Evolutionary conservation across 768 basidiomycete species (phyloP), one percentile per base, ranked within the genome.

Genomic region (Candolleomyces efflorescens): DNA sequence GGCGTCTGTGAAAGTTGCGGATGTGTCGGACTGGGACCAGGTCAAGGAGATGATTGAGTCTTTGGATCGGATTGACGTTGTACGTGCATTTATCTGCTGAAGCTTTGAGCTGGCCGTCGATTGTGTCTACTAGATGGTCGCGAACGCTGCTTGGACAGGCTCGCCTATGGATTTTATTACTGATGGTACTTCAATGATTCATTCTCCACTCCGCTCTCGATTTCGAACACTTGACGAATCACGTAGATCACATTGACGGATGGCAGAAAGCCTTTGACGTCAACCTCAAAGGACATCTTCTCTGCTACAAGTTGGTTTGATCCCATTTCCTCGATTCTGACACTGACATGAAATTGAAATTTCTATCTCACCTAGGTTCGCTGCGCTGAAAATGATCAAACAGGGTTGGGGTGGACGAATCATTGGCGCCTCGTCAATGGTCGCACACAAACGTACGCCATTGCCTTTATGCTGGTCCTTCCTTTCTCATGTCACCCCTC

Each of bases 351-450:
- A 13, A 27, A 27, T 27, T 26, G n/a, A n/a, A n/a, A n/a, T n/a
- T n/a, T n/a, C n/a, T n/a, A n/a, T n/a, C n/a, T n/a, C 22, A 9
- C 17, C 22, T 3, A 53, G 51, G 15, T 53, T 53, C 18, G 75
- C 74, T 15, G 76, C 68, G 5, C 58, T 64, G 18, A 69, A 68
- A 41, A 76, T 77, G 77, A 69, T 78, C 47, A 62, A 63, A 18
- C 75, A 76, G 62, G 74, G 73, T 2, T 65, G 67, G 20, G 77
- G 77, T 2, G 77, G 77, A 20, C 63, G 73, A n/a, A 71, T 77
- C 26, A 70, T 78, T 20, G 76, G 75, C 9, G 75, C 75, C 9
- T 69, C 64, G 0, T 78, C 78, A 3, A 63, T 71, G 0, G 69
- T 68, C 0, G 78, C 74, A 3, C 73, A 71, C 56, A 45, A 60